Percentiles rank a stretch among this genome's conserved stretches.
Evolutionary conservation across 257 asterid species (phyloP).

Genomic region (Lycium barbarum): DNA sequence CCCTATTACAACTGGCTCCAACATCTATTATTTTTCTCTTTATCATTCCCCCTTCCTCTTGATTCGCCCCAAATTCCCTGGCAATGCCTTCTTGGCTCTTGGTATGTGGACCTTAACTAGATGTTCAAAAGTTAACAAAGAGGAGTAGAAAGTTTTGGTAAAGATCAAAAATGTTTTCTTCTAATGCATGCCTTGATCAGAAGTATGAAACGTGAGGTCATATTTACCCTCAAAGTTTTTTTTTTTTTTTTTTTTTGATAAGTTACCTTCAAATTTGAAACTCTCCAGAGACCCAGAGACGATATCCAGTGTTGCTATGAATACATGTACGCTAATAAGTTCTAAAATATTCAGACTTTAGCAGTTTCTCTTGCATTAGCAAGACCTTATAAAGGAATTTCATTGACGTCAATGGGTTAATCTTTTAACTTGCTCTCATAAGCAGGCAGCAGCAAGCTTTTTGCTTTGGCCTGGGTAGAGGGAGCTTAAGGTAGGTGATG

Average conservation of each 20-base stretch:
- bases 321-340: not conserved
- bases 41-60: not conserved
- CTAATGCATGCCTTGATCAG: conserved; percentile 1
- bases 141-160: not conserved
- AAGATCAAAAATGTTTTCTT: not conserved
- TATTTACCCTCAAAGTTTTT: not conserved
- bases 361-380: not conserved
- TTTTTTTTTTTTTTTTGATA: too few species aligned
- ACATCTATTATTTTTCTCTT: not conserved
- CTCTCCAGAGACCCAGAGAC: not conserved
- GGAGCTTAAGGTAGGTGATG: not conserved
- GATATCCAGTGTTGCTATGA: not conserved
- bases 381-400: not conserved
- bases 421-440: not conserved
- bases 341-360: not conserved
- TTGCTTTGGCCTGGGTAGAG: not conserved
- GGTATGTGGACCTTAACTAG: not conserved
- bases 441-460: not conserved
- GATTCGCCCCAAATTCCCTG: not conserved
- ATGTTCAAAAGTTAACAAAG: conserved; percentile 17
- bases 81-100: conserved; percentile 25
- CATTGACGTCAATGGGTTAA: not conserved
- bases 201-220: conserved; percentile 13
- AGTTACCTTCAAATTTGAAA: not conserved
- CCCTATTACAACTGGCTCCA: not conserved